Conservation (phyloP, 352 stramenopile species). For the Phytophthora pini region DNA sequence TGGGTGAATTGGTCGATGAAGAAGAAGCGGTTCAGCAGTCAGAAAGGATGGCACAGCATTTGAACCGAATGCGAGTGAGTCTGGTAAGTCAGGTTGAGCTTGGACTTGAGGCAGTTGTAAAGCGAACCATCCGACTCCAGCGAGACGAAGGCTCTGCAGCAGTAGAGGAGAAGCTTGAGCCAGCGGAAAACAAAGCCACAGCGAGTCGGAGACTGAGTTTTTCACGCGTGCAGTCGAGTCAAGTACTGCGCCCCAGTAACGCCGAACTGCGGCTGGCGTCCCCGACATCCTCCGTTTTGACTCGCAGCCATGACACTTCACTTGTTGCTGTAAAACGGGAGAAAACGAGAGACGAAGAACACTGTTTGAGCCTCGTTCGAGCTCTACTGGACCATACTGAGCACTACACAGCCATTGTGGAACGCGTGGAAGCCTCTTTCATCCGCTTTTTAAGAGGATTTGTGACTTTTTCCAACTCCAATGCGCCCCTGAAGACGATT, state of each 20-base stretch:
- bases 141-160: constrained; percentile 5
- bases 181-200: constrained; percentile 18
- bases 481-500: not conserved
- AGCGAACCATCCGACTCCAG: constrained; percentile 25
- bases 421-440: constrained; percentile 19
- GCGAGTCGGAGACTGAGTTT: constrained; percentile 26
- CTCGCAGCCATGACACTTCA: constrained; percentile 8
- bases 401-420: constrained; percentile 13
- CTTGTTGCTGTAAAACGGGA: not conserved
- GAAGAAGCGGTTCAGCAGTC: constrained; percentile 31
- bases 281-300: constrained; percentile 21
- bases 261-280: constrained; percentile 34
- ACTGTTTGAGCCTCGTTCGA: constrained; percentile 11
- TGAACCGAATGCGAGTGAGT: constrained; percentile 34
- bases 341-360: constrained; percentile 5
- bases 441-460: constrained; percentile 22
- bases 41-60: constrained; percentile 16
- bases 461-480: constrained; percentile 5
- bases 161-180: constrained; percentile 9
- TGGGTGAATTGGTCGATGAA: constrained; percentile 52
- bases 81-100: constrained; percentile 40
- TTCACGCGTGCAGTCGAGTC: constrained; percentile 26
- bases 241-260: constrained; percentile 20
- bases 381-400: constrained; percentile 24
- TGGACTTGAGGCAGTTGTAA: constrained; percentile 31